Percentiles rank a stretch among this genome's conserved stretches.
phyloP scores from a whole-genome alignment of 225 moss, liverwort and hornwort genomes.

The Neckera pumila region DNA sequence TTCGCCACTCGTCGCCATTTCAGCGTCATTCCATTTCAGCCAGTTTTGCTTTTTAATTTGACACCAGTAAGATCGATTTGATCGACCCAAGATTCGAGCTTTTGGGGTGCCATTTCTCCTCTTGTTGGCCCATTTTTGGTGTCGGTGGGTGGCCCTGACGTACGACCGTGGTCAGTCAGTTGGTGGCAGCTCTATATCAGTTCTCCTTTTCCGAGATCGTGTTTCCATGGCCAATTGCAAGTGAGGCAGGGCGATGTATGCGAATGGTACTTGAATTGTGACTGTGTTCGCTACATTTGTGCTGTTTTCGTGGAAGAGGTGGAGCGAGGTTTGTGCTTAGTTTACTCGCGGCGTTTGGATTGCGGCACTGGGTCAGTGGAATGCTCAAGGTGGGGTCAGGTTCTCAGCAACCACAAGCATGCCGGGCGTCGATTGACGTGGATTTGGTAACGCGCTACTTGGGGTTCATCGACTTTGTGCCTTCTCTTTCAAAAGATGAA shows the following conservation, averaged over 20 bases:
- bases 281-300: not conserved
- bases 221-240: not conserved
- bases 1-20: not conserved
- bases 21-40: not conserved
- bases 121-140: not conserved
- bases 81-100: not conserved
- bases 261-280: not conserved
- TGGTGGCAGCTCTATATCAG: not conserved
- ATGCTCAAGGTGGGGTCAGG: not conserved
- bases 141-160: not conserved
- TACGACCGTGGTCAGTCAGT: not conserved
- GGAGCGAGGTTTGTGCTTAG: not conserved
- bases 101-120: not conserved
- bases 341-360: not conserved
- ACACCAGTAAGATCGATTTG: not conserved
- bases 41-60: not conserved
- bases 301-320: not conserved
- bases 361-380: not conserved
- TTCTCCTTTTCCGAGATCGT: not conserved
- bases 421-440: not conserved
- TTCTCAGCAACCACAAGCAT: not conserved
- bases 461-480: not conserved
- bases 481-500: not conserved
- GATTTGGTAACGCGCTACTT: not conserved
- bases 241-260: not conserved